A percentile compares a stretch with the other conserved stretches of the same genome.
phyloP scores from a whole-genome alignment of 2,329 filamentous ascomycete species.

The Gyromitra esculenta region DNA sequence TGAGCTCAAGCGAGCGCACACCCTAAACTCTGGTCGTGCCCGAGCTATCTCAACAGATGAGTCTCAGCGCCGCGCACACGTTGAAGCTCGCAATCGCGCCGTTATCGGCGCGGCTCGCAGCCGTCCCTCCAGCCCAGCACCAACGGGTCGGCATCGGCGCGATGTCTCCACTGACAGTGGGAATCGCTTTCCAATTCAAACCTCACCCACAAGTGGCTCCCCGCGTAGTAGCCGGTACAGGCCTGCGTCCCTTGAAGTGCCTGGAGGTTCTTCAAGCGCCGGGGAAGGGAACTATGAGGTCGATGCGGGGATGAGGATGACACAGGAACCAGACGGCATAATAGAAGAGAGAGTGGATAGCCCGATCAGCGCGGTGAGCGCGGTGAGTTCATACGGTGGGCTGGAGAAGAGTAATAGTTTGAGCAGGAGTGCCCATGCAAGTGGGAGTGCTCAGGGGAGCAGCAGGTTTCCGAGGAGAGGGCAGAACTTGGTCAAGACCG shows the following conservation, averaged over 20 bases:
- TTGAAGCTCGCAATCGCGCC: constrained; percentile 90
- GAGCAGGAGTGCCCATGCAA: constrained; percentile 56
- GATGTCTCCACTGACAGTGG: constrained; percentile 67
- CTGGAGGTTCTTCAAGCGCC: constrained; percentile 58
- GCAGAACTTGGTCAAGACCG: constrained; percentile 57
- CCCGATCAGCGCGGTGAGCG: constrained; percentile 18
- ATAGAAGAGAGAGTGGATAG: constrained; percentile 32
- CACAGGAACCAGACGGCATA: constrained; percentile 45
- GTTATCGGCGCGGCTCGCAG: constrained; percentile 77
- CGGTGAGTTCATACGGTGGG: constrained; percentile 10
- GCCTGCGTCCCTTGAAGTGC: constrained; percentile 66
- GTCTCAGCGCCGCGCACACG: constrained; percentile 89
- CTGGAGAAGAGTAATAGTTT: constrained; percentile 51
- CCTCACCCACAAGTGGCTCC: constrained; percentile 67
- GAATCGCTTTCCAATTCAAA: constrained; percentile 85
- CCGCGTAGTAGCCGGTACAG: constrained; percentile 65
- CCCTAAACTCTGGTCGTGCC: constrained; percentile 72
- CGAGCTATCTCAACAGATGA: constrained; percentile 94
- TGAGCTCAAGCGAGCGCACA: constrained; percentile 89
- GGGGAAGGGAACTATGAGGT: constrained; percentile 60
- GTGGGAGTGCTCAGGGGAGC: constrained; percentile 57
- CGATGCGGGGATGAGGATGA: constrained; percentile 52
- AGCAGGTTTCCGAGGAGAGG: constrained; percentile 58
- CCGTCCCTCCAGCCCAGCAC: constrained; percentile 78
- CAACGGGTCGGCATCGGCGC: constrained; percentile 61